Conservation (phyloP, 306 rosid species). For the Vachellia collinsii region DNA sequence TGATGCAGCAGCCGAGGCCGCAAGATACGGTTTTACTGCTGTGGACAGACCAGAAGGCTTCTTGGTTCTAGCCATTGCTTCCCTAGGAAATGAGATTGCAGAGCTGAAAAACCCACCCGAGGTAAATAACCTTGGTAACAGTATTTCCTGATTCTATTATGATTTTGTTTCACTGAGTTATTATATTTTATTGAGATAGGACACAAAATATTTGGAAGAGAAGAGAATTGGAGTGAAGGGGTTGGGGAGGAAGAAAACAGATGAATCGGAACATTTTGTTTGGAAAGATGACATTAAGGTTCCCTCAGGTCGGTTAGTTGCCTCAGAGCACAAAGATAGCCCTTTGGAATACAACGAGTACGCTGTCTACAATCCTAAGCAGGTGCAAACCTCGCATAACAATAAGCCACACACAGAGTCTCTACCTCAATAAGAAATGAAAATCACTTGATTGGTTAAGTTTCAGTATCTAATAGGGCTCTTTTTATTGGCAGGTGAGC, state of each 20-base stretch:
- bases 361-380: slow-evolving; percentile 74
- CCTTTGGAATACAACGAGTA: slow-evolving; percentile 77
- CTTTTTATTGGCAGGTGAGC: slow-evolving; percentile 51
- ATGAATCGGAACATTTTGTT: slow-evolving; percentile 72
- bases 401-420: neutral
- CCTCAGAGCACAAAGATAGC: slow-evolving; percentile 68
- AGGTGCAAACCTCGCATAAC: slow-evolving; percentile 45
- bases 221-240: slow-evolving; percentile 74
- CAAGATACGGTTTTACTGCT: slow-evolving; percentile 78
- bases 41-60: slow-evolving; percentile 88
- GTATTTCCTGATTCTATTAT: neutral
- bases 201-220: slow-evolving; percentile 60
- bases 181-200: slow-evolving; percentile 44
- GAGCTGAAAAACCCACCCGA: slow-evolving; percentile 58
- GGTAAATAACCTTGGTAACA: slow-evolving; percentile 34
- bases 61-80: slow-evolving; percentile 83
- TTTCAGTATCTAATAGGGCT: neutral
- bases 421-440: neutral
- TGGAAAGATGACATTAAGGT: slow-evolving; percentile 88
- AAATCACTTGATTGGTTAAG: neutral
- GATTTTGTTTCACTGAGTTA: neutral
- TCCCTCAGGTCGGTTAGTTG: slow-evolving; percentile 68
- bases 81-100: slow-evolving; percentile 59
- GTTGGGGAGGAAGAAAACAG: slow-evolving; percentile 69
- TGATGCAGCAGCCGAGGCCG: slow-evolving; percentile 87